These are phyloP conservation scores for Penicillium verrucosum DNA, from an alignment of 2,329 filamentous ascomycete genomes.

Conservation along the genomic window DNA sequence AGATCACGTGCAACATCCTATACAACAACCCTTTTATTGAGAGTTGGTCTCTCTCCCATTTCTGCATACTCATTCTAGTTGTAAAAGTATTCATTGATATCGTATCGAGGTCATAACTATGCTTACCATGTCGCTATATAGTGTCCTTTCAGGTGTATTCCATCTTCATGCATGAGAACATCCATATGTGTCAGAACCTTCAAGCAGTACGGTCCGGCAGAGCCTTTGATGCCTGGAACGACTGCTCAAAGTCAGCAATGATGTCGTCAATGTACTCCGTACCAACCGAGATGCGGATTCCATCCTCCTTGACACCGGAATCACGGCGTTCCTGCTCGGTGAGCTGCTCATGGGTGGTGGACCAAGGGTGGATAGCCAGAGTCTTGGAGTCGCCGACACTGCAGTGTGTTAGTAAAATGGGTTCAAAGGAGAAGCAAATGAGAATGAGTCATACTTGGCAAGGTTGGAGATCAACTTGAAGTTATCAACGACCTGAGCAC, in stretches of 20 bases:
- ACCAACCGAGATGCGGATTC: slow-evolving; percentile 92
- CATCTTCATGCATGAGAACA: neutral
- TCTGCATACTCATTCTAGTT: no score
- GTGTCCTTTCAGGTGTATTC: neutral
- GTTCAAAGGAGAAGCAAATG: neutral
- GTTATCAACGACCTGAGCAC: slow-evolving; percentile 83
- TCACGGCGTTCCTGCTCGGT: slow-evolving; percentile 73
- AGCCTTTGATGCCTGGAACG: slow-evolving; percentile 60
- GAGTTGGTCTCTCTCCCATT: no score
- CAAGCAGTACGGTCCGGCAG: slow-evolving; percentile 35
- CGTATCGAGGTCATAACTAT: neutral
- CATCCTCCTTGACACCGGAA: slow-evolving; percentile 82
- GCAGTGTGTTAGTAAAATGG: slow-evolving; percentile 1
- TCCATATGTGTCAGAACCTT: slow-evolving; percentile 53
- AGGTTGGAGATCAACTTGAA: slow-evolving; percentile 96
- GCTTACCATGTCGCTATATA: neutral
- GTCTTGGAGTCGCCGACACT: slow-evolving; percentile 91
- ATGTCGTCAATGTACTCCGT: slow-evolving; percentile 98
- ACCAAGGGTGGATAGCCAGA: slow-evolving; percentile 91
- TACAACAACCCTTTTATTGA: no score
- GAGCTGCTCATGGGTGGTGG: slow-evolving; percentile 91
- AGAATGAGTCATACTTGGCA: slow-evolving; percentile 61
- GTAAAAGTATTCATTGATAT: neutral
- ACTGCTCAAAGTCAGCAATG: slow-evolving; percentile 90
- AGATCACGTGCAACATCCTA: no score